Evolutionary conservation across 805 yeast genomes (phyloP), one percentile per base, ranked within the genome.

Genomic region (Starmera pachycereana): DNA sequence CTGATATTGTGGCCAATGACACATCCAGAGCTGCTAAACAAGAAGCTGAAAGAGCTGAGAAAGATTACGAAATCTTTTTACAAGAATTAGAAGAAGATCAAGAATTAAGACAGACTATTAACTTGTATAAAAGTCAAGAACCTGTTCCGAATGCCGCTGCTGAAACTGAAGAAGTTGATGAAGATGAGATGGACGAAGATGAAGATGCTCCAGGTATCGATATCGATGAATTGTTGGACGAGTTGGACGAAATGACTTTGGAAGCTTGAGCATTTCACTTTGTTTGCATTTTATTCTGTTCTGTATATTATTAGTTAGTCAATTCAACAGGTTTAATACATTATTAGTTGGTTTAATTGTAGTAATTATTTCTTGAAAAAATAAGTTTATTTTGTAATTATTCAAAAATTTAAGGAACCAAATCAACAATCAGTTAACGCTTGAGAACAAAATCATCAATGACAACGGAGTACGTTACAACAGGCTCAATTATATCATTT

Each of bases 31-130:
- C 76, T 47, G 89, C 86, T 41, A 82, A 76, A 68, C 92, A 84
- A 62, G 96, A 88, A 47, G 78, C 78, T 53, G 97, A 87, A 60
- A 74, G 84, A 53, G 96, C 95, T 6, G 97, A 90, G 65, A 80
- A 77, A 62, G 98, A 90, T 65, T 92, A 87, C 67, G 98, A 90
- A 66, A 58, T 81, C 50, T 92, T 92, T 85, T 75, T 92, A 66
- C 97, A 87, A 66, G 96, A 92, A 62, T 76, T 92, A 60, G 98
- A 92, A 69, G 97, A 92, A 65, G 98, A 92, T 64, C 79, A 79
- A 40, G 98, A 92, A 60, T 74, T 92, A 60, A 83, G 98, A 69
- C 88, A 82, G 53, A 78, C 87, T 36, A 77, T 92, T 61, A 90
- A 92, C 58, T 56, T 92, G 54, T 92, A 92, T 70, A 92, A 88